phyloP scores from a whole-genome alignment of 176 grass and related monocot genomes.

The Zizania latifolia region DNA sequence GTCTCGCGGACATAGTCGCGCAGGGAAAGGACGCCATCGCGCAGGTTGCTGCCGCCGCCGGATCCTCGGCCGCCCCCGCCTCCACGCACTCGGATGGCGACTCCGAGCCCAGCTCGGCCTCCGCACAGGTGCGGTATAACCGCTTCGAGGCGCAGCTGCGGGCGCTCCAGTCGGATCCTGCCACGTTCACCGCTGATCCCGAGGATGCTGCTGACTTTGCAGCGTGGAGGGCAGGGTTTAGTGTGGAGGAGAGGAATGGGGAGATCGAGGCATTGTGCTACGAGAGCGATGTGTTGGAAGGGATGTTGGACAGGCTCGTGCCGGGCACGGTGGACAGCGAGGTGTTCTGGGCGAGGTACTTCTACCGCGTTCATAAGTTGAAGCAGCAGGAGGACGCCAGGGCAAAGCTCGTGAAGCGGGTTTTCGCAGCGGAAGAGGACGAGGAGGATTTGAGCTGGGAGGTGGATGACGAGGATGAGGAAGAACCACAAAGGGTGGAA shows the following conservation, averaged over 20 bases:
- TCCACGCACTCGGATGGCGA: constrained; percentile 23
- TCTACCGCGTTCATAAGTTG: constrained; percentile 63
- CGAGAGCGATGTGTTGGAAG: constrained; percentile 52
- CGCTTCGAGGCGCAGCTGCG: constrained; percentile 77
- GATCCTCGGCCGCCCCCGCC: not conserved
- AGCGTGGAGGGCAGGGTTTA: constrained; percentile 61
- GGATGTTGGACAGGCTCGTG: constrained; percentile 55
- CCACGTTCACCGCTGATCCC: constrained; percentile 69
- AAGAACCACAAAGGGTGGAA: constrained; percentile 27
- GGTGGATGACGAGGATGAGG: constrained; percentile 49
- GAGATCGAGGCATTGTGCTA: constrained; percentile 75
- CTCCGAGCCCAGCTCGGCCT: constrained; percentile 30
- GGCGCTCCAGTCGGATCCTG: constrained; percentile 64
- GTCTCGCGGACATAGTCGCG: constrained; percentile 68
- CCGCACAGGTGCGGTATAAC: constrained; percentile 45
- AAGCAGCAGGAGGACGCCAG: constrained; percentile 83
- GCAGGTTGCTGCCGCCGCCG: constrained; percentile 17
- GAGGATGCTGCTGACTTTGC: constrained; percentile 67
- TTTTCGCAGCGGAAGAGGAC: constrained; percentile 51
- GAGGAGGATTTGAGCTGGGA: constrained; percentile 93
- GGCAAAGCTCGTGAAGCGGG: constrained; percentile 74
- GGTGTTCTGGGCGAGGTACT: constrained; percentile 80
- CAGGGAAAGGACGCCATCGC: constrained; percentile 82
- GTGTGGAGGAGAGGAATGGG: constrained; percentile 49
- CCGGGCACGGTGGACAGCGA: constrained; percentile 55